phyloP scores from a whole-genome alignment of 345 rosid genomes.

The Trapa bicornis region DNA sequence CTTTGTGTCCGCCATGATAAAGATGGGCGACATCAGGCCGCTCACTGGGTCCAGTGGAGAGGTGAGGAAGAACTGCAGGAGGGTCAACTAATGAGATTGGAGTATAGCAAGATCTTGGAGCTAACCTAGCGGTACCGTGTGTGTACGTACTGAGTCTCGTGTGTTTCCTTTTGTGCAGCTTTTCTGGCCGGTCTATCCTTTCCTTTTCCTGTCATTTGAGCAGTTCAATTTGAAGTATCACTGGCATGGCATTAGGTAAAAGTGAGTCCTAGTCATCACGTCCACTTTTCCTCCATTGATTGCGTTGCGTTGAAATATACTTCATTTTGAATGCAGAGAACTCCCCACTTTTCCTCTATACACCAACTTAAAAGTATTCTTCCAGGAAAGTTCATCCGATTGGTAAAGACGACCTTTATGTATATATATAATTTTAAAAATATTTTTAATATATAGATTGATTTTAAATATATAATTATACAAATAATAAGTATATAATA shows the following conservation, averaged over 20 bases:
- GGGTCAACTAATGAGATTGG: constrained; percentile 12
- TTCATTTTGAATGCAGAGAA: background rate
- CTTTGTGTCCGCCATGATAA: constrained; percentile 28
- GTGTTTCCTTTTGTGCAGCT: background rate
- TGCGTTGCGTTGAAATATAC: background rate
- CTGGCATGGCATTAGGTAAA: background rate
- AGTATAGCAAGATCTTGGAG: too few relatives aligned
- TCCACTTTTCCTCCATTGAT: background rate
- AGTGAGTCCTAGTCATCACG: background rate
- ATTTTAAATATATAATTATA: too few relatives aligned
- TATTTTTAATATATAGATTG: too few relatives aligned
- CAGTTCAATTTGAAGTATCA: background rate
- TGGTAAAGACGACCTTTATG: too few relatives aligned
- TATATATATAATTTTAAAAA: too few relatives aligned
- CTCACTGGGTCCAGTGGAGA: constrained; percentile 33
- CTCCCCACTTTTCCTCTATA: too few relatives aligned
- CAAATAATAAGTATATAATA: too few relatives aligned
- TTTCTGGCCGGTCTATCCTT: too few relatives aligned
- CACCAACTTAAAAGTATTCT: too few relatives aligned
- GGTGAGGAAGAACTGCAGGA: constrained; percentile 32
- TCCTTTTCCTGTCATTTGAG: background rate
- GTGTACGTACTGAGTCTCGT: background rate
- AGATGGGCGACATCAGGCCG: constrained; percentile 37
- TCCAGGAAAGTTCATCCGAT: too few relatives aligned
- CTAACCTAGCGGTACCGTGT: too few relatives aligned